Evolutionary conservation across 495 filamentous ascomycete species (phyloP).

Genomic region (Aspergillus incahuasiensis): DNA sequence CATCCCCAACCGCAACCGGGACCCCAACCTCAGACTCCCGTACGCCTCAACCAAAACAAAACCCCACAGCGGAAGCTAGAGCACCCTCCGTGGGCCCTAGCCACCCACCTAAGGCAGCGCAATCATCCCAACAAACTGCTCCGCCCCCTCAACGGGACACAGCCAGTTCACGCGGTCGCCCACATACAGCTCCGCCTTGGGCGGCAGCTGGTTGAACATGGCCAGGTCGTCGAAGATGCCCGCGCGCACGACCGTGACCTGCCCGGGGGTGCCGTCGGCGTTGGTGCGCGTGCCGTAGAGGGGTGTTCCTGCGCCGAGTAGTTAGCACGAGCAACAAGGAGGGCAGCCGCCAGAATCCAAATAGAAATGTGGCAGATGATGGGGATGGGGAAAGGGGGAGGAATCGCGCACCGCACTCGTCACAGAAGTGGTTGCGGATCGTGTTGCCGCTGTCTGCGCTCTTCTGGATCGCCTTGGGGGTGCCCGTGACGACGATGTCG

Average conservation of each 20-base stretch:
- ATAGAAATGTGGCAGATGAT: too few relatives aligned
- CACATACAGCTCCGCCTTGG: slow-evolving; percentile 28
- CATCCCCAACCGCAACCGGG: too few relatives aligned
- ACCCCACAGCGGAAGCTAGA: too few relatives aligned
- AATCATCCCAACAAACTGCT: slow-evolving; percentile 27
- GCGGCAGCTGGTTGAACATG: slow-evolving; percentile 23
- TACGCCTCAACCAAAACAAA: too few relatives aligned
- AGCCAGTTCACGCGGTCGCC: slow-evolving; percentile 25
- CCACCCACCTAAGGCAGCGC: not conserved
- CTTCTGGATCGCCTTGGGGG: slow-evolving; percentile 28
- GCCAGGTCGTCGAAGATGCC: slow-evolving; percentile 31
- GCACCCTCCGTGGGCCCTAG: too few relatives aligned
- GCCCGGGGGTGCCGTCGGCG: slow-evolving; percentile 13
- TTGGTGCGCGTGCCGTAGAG: slow-evolving; percentile 26
- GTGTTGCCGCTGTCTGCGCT: slow-evolving; percentile 33
- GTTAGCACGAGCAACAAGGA: slow-evolving; percentile 9
- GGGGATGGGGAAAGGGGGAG: not conserved
- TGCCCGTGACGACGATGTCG: slow-evolving; percentile 26
- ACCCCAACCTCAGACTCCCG: too few relatives aligned
- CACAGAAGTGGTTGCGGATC: slow-evolving; percentile 34
- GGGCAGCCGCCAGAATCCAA: too few relatives aligned
- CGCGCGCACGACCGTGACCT: slow-evolving; percentile 27
- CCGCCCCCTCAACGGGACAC: slow-evolving; percentile 24
- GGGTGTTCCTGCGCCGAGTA: slow-evolving; percentile 27
- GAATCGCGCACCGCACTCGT: slow-evolving; percentile 33